Conservation (phyloP, 2,329 filamentous ascomycete genomes). For the Xylariaceae sp. region DNA sequence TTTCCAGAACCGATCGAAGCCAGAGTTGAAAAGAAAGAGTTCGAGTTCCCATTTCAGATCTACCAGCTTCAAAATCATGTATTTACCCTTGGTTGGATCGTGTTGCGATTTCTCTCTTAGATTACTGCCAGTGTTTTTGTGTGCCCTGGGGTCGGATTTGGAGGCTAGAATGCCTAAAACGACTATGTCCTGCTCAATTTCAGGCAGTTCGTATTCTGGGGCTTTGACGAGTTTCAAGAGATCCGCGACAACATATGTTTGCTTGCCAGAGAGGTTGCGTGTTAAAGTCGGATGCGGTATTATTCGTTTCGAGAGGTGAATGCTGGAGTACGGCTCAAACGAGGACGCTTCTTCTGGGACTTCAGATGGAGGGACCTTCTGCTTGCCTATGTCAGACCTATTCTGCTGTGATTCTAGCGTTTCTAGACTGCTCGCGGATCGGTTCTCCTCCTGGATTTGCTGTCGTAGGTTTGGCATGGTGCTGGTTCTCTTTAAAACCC, state of each 20-base stretch:
- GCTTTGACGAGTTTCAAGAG: constrained; percentile 81
- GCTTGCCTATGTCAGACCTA: constrained; percentile 26
- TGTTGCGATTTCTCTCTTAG: constrained; percentile 56
- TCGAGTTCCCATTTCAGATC: constrained; percentile 92
- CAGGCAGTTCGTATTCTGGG: constrained; percentile 81
- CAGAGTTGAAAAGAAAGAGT: constrained; percentile 88
- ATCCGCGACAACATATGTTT: constrained; percentile 78
- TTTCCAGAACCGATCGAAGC: constrained; percentile 93
- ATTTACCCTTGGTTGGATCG: constrained; percentile 73
- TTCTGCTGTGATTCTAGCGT: constrained; percentile 32
- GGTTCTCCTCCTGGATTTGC: constrained; percentile 25
- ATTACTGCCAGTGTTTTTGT: constrained; percentile 54
- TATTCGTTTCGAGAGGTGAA: constrained; percentile 82
- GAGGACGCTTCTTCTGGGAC: constrained; percentile 57
- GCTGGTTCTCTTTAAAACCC: constrained; percentile 50
- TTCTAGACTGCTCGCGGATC: constrained; percentile 24
- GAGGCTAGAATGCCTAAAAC: constrained; percentile 86
- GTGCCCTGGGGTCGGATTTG: constrained; percentile 79
- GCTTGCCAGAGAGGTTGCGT: constrained; percentile 79
- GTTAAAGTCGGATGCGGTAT: constrained; percentile 82
- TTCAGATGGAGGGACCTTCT: constrained; percentile 41
- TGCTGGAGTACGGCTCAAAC: constrained; percentile 85
- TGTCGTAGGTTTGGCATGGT: constrained; percentile 45
- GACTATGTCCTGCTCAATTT: constrained; percentile 85
- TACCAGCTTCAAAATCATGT: constrained; percentile 88